Percentiles rank a stretch among this genome's conserved stretches.
phyloP scores from a whole-genome alignment of 1,284 basidiomycete genomes.

The Cutaneotrichosporon sp. region DNA sequence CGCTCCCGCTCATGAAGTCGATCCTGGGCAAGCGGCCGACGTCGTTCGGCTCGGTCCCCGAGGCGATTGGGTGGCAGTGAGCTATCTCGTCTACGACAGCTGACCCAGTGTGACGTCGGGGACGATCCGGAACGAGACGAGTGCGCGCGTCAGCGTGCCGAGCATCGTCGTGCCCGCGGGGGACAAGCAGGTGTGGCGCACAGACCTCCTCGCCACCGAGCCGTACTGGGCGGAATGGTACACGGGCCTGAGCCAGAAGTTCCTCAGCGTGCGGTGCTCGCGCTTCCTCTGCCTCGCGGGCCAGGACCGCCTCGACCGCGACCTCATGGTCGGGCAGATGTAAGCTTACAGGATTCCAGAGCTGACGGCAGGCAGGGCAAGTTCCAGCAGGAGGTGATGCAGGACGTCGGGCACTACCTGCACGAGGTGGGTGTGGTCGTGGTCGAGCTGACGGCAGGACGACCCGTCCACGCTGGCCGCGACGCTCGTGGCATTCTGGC shows the following conservation, averaged over 20 bases:
- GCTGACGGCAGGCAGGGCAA: conserved; percentile 67
- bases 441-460: conserved; percentile 61
- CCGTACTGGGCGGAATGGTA: conserved; percentile 98
- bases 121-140: conserved; percentile 73
- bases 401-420: conserved; percentile 86
- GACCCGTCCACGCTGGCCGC: conserved; percentile 77
- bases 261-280: conserved; percentile 74
- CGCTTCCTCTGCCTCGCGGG: conserved; percentile 88
- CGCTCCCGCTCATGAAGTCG: conserved; percentile 84
- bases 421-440: conserved; percentile 70
- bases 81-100: conserved; percentile 55
- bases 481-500: conserved; percentile 85
- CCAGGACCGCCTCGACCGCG: conserved; percentile 86
- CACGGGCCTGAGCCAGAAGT: conserved; percentile 71
- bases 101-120: conserved; percentile 65
- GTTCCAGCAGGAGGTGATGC: conserved; percentile 88
- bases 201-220: conserved; percentile 78
- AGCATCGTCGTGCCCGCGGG: conserved; percentile 62
- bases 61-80: conserved; percentile 94
- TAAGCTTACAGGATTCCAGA: conserved; percentile 25
- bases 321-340: conserved; percentile 99
- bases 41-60: conserved; percentile 77
- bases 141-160: conserved; percentile 83
- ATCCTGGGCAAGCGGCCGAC: conserved; percentile 83
- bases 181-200: conserved; percentile 67